Evolutionary conservation across 495 filamentous ascomycete species (phyloP), one percentile per base, ranked within the genome.

Genomic region (Daldinia childiae): DNA sequence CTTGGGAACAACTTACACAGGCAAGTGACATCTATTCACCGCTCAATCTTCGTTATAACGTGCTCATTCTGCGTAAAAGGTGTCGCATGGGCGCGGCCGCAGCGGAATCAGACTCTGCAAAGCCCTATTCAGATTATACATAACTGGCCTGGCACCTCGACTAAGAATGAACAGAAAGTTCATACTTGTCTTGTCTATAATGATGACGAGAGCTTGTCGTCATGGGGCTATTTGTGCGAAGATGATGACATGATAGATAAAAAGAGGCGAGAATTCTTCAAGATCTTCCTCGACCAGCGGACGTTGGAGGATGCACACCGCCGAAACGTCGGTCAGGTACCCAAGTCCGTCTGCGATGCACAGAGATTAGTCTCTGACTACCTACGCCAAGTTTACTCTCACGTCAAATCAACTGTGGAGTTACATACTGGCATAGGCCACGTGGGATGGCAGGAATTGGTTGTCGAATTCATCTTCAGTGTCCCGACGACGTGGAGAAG

Each of bases 401-500:
- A 90, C 68, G 76, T 89, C 7, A 80, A 84, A 19, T 67, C 84
- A 66, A 81, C 82, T 58, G 82, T 88, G 59, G 65, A 79, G 58
- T 61, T 80, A 59, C 68, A 79, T 59, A 77, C 73, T 4, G 80
- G 79, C 0, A 65, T 74, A 26, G 58, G 69, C 14, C 77, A 79
- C 36, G 68, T 82, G 19, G 72, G 79, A 29, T 90, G 87, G 85
- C 71, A 68, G 34, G 77, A 79, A 58, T 76, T 82, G 43, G 81
- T 75, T 4, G 84, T 90, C 21, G 87, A 90, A 69, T 91, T 90
- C 71, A 77, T 90, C 29, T 91, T 91, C 74, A 88, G 86, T 64
- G 88, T 90, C 4, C 90, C 90, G 9, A 91, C 89, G 8, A 90
- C 89, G 5, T 92, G 90, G 90, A 85, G 84, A 34, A 85, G 83